A percentile compares a stretch with the other conserved stretches of the same genome.
Conservation (phyloP, 345 rosid genomes). For the Passiflora organensis region DNA sequence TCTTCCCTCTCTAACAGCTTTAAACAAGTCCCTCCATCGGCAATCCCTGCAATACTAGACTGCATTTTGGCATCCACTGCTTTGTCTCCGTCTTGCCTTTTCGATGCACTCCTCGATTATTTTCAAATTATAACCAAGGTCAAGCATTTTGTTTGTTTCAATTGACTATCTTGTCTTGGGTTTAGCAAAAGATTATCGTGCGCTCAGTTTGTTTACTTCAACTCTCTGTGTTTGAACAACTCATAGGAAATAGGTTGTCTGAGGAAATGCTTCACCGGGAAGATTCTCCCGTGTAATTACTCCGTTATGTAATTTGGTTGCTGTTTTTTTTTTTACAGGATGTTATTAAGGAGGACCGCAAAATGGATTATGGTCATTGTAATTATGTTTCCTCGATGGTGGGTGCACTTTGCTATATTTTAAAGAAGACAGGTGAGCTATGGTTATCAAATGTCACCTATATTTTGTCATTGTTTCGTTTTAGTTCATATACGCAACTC, state of each 20-base stretch:
- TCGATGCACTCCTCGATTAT: slow-evolving; percentile 45
- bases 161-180: not conserved
- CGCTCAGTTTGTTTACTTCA: not conserved
- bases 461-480: too few species aligned
- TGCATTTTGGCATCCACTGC: slow-evolving; percentile 71
- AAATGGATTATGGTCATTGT: slow-evolving; percentile 35
- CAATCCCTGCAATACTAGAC: slow-evolving; percentile 75
- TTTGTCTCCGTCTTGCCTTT: slow-evolving; percentile 49
- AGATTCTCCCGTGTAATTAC: too few species aligned
- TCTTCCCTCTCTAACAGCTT: slow-evolving; percentile 57
- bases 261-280: too few species aligned
- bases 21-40: slow-evolving; percentile 53
- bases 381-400: slow-evolving; percentile 47
- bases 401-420: slow-evolving; percentile 70
- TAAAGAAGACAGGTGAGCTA: slow-evolving; percentile 43
- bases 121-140: slow-evolving; percentile 32
- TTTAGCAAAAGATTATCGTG: not conserved
- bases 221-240: not conserved
- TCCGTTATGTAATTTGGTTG: not conserved
- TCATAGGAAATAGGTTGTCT: too few species aligned
- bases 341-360: slow-evolving; percentile 28
- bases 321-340: slow-evolving; percentile 33
- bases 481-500: too few species aligned
- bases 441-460: too few species aligned
- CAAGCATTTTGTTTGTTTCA: slow-evolving; percentile 9